Base-by-base conservation (phyloP, 176 grass and related monocot species). In the Cenchrus fungigraminus region DNA sequence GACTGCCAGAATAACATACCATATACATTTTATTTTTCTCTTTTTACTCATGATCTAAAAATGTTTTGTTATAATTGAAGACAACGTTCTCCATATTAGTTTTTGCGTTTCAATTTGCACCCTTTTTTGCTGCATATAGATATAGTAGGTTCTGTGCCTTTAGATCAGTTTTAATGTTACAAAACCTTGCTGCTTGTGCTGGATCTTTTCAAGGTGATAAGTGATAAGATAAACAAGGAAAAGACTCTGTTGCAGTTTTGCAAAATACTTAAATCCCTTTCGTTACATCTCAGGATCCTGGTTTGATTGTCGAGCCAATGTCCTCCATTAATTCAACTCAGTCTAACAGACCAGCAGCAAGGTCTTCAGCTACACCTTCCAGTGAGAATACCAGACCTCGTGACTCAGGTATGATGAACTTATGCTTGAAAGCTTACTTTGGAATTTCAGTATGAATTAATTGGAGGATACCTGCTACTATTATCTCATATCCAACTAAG, bases 221-320 rank as follows among this genome's bases (percentile, higher is more conserved):
- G 31, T 40, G 25, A 25, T 40, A 40, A 40, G 3, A 78, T 65
- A 65, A 34, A 32, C 64, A 71, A 70, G 65, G 9, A 83, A 72
- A 83, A 52, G n/a, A 66, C 74, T 71, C 1, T 40, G 68, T 1
- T 4, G 11, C 9, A 3, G 32, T 20, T 47, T 40, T n/a, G 14
- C 34, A 55, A 70, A 81, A 64, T 49, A 76, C 12, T 68, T 57
- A 6, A 71, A 43, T 78, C 64, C 12, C 31, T 86, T 83, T 71
- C 12, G 51, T 61, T 68, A 75, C 61, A 75, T 87, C 20, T 82
- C 79, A 98, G 93, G 97, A 98, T 82, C 88, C 89, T 78, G 78
- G 83, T 90, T 94, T 98, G 79, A 79, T 89, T 31, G 88, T 98
- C 70, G 90, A 98, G 52, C 69, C 80, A 28, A 95, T 98, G 71